Percentiles rank a stretch among this genome's conserved stretches.
phyloP scores from a whole-genome alignment of 2,329 filamentous ascomycete species.

The Cordyceps javanica region DNA sequence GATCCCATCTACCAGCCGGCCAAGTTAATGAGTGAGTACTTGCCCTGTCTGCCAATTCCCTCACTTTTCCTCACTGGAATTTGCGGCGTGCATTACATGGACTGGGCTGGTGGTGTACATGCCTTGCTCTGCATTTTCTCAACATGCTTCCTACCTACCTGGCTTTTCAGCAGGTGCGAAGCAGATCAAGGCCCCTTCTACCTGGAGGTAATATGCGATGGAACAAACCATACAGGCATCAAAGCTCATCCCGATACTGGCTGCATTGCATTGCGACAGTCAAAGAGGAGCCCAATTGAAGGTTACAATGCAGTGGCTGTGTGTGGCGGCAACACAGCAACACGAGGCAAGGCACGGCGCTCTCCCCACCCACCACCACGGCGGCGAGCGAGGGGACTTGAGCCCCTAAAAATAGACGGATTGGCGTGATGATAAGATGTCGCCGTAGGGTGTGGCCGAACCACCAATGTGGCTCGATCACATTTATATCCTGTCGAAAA shows the following conservation, averaged over 20 bases:
- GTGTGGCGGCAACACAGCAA: neutral
- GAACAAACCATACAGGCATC: too few relatives aligned
- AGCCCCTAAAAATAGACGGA: slow-evolving; percentile 6
- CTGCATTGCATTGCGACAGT: slow-evolving; percentile 3
- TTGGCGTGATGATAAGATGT: neutral
- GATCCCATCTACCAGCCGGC: neutral
- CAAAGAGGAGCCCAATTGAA: neutral
- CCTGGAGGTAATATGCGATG: too few relatives aligned
- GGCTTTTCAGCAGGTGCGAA: too few relatives aligned
- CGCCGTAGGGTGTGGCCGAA: neutral
- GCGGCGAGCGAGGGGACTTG: neutral
- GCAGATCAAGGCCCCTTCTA: too few relatives aligned
- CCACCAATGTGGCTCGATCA: neutral
- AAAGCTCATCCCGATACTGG: too few relatives aligned
- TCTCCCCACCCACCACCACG: neutral
- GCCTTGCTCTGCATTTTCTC: too few relatives aligned
- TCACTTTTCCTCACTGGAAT: neutral
- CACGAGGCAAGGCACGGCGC: neutral
- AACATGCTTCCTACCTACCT: too few relatives aligned
- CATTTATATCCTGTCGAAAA: too few relatives aligned
- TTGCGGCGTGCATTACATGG: too few relatives aligned
- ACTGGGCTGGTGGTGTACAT: too few relatives aligned
- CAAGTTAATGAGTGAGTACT: neutral
- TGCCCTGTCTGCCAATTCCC: neutral
- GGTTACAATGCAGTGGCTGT: too few relatives aligned